Conservation (phyloP, 1,139 yeast genomes). For the Nakaseomyces sp. region DNA sequence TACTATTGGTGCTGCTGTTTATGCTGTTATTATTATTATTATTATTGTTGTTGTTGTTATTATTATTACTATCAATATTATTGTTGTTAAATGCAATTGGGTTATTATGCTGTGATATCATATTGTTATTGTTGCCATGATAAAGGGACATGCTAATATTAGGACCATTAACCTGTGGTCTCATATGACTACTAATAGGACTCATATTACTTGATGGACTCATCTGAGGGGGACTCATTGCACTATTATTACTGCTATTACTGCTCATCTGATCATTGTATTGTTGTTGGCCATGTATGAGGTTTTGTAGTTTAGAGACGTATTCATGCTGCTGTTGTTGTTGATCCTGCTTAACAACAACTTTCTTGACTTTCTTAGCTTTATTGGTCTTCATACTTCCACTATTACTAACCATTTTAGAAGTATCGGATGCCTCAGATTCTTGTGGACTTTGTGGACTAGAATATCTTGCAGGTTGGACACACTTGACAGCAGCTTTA, state of each 20-base stretch:
- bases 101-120: background rate
- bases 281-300: background rate
- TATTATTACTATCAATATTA: constrained; percentile 1
- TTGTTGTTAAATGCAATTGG: constrained; percentile 1
- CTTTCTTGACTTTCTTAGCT: constrained; percentile 11
- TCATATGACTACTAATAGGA: background rate
- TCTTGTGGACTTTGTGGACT: constrained; percentile 4
- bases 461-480: constrained; percentile 50
- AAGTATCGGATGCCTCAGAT: background rate
- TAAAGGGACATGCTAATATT: background rate
- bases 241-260: no score
- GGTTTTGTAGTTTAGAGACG: background rate
- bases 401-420: background rate
- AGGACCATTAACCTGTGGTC: background rate
- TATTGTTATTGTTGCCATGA: background rate
- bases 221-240: no score
- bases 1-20: background rate
- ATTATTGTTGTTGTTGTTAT: background rate
- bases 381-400: background rate
- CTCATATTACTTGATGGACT: background rate
- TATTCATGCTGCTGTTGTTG: constrained; percentile 2
- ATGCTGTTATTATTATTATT: background rate
- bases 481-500: constrained; percentile 47
- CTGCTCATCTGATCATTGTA: no score
- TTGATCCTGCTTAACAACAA: background rate